Percentiles rank a stretch among this genome's conserved stretches.
Evolutionary conservation across 805 yeast species (phyloP).

Genomic region (Debaryomyces hansenii): DNA sequence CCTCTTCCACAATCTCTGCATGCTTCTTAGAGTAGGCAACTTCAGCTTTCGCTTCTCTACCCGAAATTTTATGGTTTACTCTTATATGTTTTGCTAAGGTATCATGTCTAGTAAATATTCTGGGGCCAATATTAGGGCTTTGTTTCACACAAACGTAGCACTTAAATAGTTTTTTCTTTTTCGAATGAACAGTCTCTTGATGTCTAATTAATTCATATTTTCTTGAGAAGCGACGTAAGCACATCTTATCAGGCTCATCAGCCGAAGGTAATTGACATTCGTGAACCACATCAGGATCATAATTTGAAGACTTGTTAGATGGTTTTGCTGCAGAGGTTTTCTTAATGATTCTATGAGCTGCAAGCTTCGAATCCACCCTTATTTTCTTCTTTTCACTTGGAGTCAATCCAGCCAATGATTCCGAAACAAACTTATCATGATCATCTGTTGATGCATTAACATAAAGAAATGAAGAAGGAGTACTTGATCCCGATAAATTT

Average conservation of each 20-base stretch:
- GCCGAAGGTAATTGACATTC: constrained; percentile 47
- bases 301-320: constrained; percentile 38
- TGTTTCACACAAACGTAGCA: constrained; percentile 84
- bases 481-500: constrained; percentile 7
- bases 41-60: constrained; percentile 48
- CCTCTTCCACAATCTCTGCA: constrained; percentile 49
- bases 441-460: constrained; percentile 15
- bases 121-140: constrained; percentile 53
- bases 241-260: constrained; percentile 40
- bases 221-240: constrained; percentile 44
- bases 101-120: constrained; percentile 91
- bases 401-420: constrained; percentile 13
- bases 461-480: constrained; percentile 13
- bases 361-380: constrained; percentile 22
- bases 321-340: constrained; percentile 20
- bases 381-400: constrained; percentile 19
- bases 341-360: constrained; percentile 30
- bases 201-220: constrained; percentile 94
- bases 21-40: constrained; percentile 46
- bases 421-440: constrained; percentile 22
- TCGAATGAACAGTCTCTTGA: constrained; percentile 94
- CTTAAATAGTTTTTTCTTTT: constrained; percentile 78
- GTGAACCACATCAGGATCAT: constrained; percentile 47
- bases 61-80: constrained; percentile 46
- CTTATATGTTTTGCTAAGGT: constrained; percentile 88